Conservation (phyloP, 176 grass and related monocot species). For the Rhynchospora tenuis region DNA sequence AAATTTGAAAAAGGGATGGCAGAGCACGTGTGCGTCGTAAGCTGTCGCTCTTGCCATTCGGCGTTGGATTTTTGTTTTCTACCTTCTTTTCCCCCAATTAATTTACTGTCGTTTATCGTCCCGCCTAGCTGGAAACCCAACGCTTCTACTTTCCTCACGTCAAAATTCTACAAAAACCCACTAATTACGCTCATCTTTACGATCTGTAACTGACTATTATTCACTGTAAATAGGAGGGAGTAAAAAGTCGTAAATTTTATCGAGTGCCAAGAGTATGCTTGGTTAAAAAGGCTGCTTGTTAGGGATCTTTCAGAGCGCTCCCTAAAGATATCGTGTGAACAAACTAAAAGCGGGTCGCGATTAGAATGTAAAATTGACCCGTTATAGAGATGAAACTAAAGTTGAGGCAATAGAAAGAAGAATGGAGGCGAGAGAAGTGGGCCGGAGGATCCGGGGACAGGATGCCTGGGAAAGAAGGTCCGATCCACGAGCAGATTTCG, state of each 20-base stretch:
- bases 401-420: not conserved
- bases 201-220: not conserved
- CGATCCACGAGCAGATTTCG: not conserved
- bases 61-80: constrained; percentile 24
- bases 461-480: not conserved
- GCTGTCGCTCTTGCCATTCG: constrained; percentile 31
- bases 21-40: constrained; percentile 60
- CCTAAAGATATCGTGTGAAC: not conserved
- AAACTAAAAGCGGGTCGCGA: not conserved
- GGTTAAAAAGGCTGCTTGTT: not conserved
- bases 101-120: constrained; percentile 14
- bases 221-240: not conserved
- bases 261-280: not conserved
- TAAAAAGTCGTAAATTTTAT: not conserved
- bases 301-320: not conserved
- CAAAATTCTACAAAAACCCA: not conserved
- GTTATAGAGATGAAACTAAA: not conserved
- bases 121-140: not conserved
- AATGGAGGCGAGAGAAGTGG: not conserved
- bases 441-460: constrained; percentile 11
- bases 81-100: not conserved
- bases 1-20: not conserved
- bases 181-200: not conserved
- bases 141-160: not conserved
- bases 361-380: not conserved